These are phyloP conservation scores for Acanthamoeba castellanii DNA, from an alignment of 208 protist species.

Conservation along the genomic window DNA sequence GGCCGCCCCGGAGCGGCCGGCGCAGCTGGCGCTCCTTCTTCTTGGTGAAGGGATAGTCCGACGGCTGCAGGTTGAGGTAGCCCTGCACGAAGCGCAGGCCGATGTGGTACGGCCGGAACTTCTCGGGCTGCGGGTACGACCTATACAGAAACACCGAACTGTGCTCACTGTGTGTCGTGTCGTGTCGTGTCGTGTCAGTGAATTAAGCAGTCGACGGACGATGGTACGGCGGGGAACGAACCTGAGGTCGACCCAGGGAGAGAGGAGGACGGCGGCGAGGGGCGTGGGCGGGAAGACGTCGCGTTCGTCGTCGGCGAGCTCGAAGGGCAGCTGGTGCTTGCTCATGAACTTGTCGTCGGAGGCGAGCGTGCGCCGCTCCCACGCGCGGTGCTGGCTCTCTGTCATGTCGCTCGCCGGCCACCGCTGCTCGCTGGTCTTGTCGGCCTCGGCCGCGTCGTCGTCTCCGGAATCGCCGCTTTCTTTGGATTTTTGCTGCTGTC, in stretches of 20 bases:
- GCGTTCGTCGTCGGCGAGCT: neutral
- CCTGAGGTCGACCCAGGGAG: conserved; percentile 33
- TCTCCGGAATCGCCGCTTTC: neutral
- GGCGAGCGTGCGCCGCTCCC: conserved; percentile 28
- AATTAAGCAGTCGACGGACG: neutral
- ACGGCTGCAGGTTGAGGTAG: conserved; percentile 40
- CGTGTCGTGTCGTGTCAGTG: too few species aligned
- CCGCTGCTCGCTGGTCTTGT: neutral
- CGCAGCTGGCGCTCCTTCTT: conserved; percentile 1
- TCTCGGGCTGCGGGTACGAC: conserved; percentile 15
- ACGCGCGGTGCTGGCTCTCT: conserved; percentile 21
- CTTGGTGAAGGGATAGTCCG: conserved; percentile 35
- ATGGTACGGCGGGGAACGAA: neutral
- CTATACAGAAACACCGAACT: conserved; percentile 1
- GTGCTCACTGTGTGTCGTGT: too few species aligned
- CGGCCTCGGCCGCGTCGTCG: neutral
- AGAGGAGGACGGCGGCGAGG: neutral
- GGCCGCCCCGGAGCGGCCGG: neutral
- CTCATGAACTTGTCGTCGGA: conserved; percentile 4
- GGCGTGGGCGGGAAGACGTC: conserved; percentile 38
- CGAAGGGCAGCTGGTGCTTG: conserved; percentile 44
- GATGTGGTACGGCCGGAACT: conserved; percentile 32
- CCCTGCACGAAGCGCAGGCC: conserved; percentile 29
- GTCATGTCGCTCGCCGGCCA: neutral
- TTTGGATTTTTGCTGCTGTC: neutral